Conservation (phyloP, 2,329 filamentous ascomycete species). For the Plenodomus tracheiphilus region DNA sequence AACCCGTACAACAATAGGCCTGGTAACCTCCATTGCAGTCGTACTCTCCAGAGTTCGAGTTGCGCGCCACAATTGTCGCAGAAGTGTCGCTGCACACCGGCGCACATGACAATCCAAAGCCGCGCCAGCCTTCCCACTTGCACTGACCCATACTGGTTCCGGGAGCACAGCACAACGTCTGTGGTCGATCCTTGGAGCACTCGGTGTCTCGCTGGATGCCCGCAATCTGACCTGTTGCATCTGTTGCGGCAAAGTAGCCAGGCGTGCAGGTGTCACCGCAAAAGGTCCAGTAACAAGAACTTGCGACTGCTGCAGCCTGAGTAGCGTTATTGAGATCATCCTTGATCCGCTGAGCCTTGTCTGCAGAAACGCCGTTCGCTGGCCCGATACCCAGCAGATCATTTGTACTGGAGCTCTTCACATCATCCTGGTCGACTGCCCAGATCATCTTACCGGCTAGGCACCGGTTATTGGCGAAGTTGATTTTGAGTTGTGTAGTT, state of each 20-base stretch:
- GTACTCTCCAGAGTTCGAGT: constrained; percentile 39
- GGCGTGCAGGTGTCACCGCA: constrained; percentile 2
- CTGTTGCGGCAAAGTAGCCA: constrained; percentile 11
- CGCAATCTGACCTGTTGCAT: constrained; percentile 3
- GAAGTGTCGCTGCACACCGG: constrained; percentile 15
- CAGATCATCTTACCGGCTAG: constrained; percentile 1
- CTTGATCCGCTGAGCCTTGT: not conserved
- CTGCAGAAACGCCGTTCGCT: not conserved
- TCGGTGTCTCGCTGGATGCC: not conserved
- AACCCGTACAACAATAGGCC: constrained; percentile 29
- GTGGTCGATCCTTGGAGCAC: not conserved
- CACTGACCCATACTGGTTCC: constrained; percentile 5
- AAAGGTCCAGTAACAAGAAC: constrained; percentile 4
- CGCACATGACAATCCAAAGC: constrained; percentile 1
- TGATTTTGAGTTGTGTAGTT: constrained; percentile 54
- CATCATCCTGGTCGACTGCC: constrained; percentile 5
- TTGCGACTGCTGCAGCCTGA: not conserved
- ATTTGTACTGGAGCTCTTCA: not conserved
- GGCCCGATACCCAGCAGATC: not conserved
- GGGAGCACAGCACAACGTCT: constrained; percentile 2
- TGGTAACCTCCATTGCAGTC: constrained; percentile 31
- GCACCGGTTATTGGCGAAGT: constrained; percentile 34
- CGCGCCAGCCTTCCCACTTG: constrained; percentile 5
- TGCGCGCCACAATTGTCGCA: constrained; percentile 27
- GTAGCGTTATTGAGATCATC: too few relatives aligned